Conservation (phyloP, 345 rosid genomes). For the Clarkia xantiana region DNA sequence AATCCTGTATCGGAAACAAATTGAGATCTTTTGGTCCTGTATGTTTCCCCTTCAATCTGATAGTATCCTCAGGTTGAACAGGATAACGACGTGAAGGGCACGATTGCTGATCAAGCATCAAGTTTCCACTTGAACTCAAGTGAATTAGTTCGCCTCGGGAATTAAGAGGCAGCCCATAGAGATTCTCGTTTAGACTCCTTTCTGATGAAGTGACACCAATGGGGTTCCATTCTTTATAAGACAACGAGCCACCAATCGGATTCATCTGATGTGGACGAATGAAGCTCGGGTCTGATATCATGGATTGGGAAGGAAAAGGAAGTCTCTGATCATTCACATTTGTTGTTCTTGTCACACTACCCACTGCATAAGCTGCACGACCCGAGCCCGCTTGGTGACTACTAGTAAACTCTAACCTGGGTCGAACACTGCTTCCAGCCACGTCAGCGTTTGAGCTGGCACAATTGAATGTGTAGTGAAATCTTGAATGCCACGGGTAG, state of each 20-base stretch:
- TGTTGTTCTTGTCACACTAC: conserved; percentile 8
- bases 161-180: conserved; percentile 41
- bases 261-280: conserved; percentile 13
- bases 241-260: conserved; percentile 8
- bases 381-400: conserved; percentile 6
- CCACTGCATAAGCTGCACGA: conserved; percentile 14
- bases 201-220: conserved; percentile 16
- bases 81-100: conserved; percentile 18
- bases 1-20: conserved; percentile 15
- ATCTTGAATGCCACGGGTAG: conserved; percentile 11
- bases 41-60: conserved; percentile 13
- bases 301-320: conserved; percentile 12
- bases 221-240: conserved; percentile 18
- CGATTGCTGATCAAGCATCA: conserved; percentile 14
- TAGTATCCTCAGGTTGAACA: conserved; percentile 11
- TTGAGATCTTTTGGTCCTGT: conserved; percentile 15
- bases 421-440: conserved; percentile 7
- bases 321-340: conserved; percentile 9
- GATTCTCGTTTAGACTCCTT: conserved; percentile 15
- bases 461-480: conserved; percentile 9
- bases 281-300: conserved; percentile 13
- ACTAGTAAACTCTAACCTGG: not conserved
- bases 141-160: conserved; percentile 44
- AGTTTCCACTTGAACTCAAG: conserved; percentile 16
- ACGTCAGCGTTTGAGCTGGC: conserved; percentile 13